Evolutionary conservation across 495 filamentous ascomycete species (phyloP), one percentile per base, ranked within the genome.

Genomic region (Tirmania nivea): DNA sequence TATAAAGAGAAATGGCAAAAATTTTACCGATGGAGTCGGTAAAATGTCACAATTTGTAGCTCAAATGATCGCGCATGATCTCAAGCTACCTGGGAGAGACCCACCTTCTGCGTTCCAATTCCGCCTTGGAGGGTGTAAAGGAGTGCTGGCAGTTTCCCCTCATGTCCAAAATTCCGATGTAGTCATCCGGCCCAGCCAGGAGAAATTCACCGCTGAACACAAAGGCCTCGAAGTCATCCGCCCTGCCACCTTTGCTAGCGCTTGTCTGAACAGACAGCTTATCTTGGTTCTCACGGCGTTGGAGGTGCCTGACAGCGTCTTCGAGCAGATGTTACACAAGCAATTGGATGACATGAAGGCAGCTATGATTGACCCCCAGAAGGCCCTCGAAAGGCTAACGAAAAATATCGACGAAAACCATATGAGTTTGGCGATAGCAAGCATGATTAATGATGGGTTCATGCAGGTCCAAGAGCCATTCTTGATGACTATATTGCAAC

Each of bases 1-100:
- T 54, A 70, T 94, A 8, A 69, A 75, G 37, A 72, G 73, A 7
- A 77, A 80, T 49, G 75, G 71, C 0, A 79, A 73, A 63, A 77
- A 65, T 50, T 96, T 96, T 64, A 87, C 86, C 0, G 90, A 97
- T 64, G 92, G 90, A 3, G 84, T 97, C 45, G 92, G 92, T 11
- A 93, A 84, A 66, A 90, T 99, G 35, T 94, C 89, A 0, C 66
- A 67, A 5, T 79, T 82, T 58, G 71, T 94, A 35, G 84, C 86
- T 0, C 65, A 74, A 35, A 75, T 87, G 63, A 73, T 85, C 16
- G 70, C 78, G 17, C 64, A 71, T 5, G 79, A 87, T 53, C 72
- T 88, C 19, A 69, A 73, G 0, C 63, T 85, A 35, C 70, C 63
- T 14, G 72, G 70, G 4, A 54, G 63, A 1, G 65, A 63, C 11